Base-by-base conservation (phyloP, 495 filamentous ascomycete species). In the Penicillium cosmopolitanum region DNA sequence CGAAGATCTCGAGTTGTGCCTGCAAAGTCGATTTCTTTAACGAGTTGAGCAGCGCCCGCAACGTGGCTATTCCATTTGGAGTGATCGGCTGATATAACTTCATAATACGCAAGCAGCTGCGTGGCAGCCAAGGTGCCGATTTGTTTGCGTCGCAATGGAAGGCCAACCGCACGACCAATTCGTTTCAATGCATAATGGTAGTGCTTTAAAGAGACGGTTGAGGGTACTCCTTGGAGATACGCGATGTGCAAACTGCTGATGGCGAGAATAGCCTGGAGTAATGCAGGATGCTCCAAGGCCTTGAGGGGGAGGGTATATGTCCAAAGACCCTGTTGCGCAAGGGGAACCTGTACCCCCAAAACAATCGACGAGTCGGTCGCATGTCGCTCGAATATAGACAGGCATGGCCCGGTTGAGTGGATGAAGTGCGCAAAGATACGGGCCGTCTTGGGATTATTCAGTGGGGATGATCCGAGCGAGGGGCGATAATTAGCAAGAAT, bases 41-140 rank as follows among this genome's bases (percentile, higher is more conserved):
- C 75, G 19, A 98, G 80, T 55, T 94, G 87, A 47, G 88, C 87
- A 12, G 93, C 89, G 10, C 95, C 95, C 38, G 88, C 84, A 59
- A 98, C 80, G 68, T 98, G 95, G 55, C 86, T 93, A 64, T 90
- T 93, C 95, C 95, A 98, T 72, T 96, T 96, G 51, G 89, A 84
- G 66, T 97, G 95, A 64, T 98, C 95, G 15, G 93, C 95, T 46
- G 89, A 89, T 84, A 93, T 93, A 19, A 96, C 91, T 70, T 98
- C 95, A 67, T 96, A 98, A 66, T 90, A 98, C 1, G 88, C 91
- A 21, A 98, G 82, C 16, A 97, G 75, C n/a, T 96, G 76, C 1
- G 91, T 90, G 15, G 95, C 92, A 12, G 94, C 93, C 15, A 98
- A 78, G 0, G 94, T 97, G 0, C 90, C 87, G 11, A 91, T 80